Conservation (phyloP, 2,329 filamentous ascomycete genomes). For the Talaromyces sp. region DNA sequence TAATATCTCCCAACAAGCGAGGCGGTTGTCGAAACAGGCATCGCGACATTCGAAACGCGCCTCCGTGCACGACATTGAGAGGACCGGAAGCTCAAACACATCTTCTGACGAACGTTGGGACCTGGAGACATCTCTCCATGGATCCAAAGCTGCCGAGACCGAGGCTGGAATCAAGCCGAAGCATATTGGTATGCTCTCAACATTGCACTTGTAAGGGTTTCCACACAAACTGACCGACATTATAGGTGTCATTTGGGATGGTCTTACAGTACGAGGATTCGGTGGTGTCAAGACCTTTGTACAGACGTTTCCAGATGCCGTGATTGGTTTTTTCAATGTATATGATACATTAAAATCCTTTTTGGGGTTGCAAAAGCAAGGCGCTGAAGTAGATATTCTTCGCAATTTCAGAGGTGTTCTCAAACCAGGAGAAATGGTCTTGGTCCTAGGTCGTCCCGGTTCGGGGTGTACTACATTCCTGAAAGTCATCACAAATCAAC, state of each 20-base stretch:
- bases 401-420: conserved; percentile 58
- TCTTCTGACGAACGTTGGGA: conserved; percentile 61
- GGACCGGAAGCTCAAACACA: conserved; percentile 41
- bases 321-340: conserved; percentile 71
- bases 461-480: conserved; percentile 67
- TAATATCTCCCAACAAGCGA: conserved; percentile 33
- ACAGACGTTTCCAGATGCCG: conserved; percentile 71
- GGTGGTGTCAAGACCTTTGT: conserved; percentile 68
- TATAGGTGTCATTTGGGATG: conserved; percentile 67
- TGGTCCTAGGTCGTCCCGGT: conserved; percentile 74
- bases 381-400: conserved; percentile 66
- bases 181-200: conserved; percentile 52
- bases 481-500: conserved; percentile 63
- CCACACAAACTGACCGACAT: not conserved
- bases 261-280: conserved; percentile 68
- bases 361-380: conserved; percentile 62
- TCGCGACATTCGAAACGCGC: conserved; percentile 25
- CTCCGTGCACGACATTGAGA: conserved; percentile 53
- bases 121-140: conserved; percentile 67
- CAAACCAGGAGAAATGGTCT: conserved; percentile 80
- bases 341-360: conserved; percentile 59
- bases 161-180: conserved; percentile 76
- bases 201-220: not conserved
- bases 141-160: conserved; percentile 64
- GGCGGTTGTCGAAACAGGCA: conserved; percentile 31